Base-by-base conservation (phyloP, 2,329 filamentous ascomycete species). In the Penicillium sp. region DNA sequence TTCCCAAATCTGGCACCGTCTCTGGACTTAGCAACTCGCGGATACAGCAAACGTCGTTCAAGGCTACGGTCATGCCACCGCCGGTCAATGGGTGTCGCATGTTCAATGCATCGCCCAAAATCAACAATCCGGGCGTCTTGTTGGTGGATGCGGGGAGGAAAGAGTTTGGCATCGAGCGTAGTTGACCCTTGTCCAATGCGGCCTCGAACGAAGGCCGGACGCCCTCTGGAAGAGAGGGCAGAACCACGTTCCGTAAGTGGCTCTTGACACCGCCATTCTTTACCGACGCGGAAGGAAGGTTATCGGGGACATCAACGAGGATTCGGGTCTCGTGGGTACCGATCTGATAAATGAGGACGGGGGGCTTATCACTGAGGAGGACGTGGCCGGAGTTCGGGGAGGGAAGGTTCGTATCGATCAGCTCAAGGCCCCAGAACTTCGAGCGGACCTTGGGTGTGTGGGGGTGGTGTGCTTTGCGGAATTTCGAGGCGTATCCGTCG, bases 11-110 rank as follows among this genome's bases (percentile, higher is more conserved):
- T 4, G 90, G 88, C 0, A 97, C 83, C 7, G 79, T 77, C 41
- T 84, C 79, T 0, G 92, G 92, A 39, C 86, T 82, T 1, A 99
- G 85, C 22, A 97, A 81, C 8, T 89, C 84, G 0, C 89, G 82
- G 28, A 99, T 83, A 1, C 96, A 78, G 11, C 95, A 84, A 1
- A 91, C 93, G 72, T 99, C 95, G 78, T 94, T 96, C 76, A 99
- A 90, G 1, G 92, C 95, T 1, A 98, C 95, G 0, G 94, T 98
- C 95, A 99, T 99, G 69, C 95, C 95, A 66, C 95, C 95, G 55
- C 95, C 95, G 0, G 95, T 99, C 12, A 99, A 84, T 1, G 95
- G 95, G 78, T 99, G 95, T n/a, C 95, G 90, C 95, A 99, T 99
- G 81, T 99, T 99, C 84, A 96, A 89, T 14, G 95, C 94, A 74